Evolutionary conservation across 192 early-diverging fungal species (phyloP), one percentile per base, ranked within the genome.

Genomic region (Dissophora ornata): DNA sequence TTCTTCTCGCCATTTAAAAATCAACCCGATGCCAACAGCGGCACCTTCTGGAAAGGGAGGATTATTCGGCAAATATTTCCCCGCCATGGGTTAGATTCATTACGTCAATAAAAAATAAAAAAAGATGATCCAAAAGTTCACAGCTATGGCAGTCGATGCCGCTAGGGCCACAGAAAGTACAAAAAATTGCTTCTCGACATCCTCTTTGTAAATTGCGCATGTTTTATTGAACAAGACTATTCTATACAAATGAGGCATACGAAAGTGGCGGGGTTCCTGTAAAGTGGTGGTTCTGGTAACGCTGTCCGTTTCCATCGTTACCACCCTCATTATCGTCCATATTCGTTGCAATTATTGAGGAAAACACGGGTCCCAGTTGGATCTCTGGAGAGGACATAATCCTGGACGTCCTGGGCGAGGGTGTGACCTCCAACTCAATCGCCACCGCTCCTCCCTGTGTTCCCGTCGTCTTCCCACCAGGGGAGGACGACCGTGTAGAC

Each of bases 381-480:
- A 70, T 70, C 52, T 70, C 68, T 21, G 68, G 68, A 10, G 68
- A 70, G 0, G 68, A 70, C 68, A 70, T 45, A 34, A 70, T 70
- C 42, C 68, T 61, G 3, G 68, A 70, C 3, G 68, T 70, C 51
- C 68, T 16, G 16, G 57, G 68, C 4, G 68, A 70, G 0, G 68
- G 68, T 0, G 51, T 24, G 0, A 40, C 21, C 50, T 48, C 30
- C 47, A 26, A 18, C 4, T 42, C 58, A 26, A 29, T 15, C 12
- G 1, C 10, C 26, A n/a, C 40, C 47, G 36, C 47, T 42, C n/a
- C 28, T 13, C 30, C 16, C 47, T 46, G 30, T 15, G 32, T 21
- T 29, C 8, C 5, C 29, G 19, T 34, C 11, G 45, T n/a, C 12
- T 49, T 30, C 47, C 38, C 6, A 22, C 22, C 22, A 38, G 36